Conservation (phyloP, 2,329 filamentous ascomycete genomes). For the Trichoderma hamatum region DNA sequence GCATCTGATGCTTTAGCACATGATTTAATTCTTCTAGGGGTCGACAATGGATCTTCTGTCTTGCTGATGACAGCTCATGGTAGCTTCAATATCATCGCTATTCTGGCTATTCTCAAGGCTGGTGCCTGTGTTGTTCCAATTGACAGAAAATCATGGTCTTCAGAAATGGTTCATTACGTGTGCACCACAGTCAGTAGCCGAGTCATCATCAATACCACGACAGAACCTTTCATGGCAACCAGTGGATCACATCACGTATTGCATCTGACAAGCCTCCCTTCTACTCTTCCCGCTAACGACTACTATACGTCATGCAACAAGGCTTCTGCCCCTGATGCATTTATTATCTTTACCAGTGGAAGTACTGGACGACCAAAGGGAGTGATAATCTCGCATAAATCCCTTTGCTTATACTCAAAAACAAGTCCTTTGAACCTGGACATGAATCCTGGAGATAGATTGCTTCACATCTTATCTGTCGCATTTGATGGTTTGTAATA, state of each 20-base stretch:
- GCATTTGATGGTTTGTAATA: constrained; percentile 19
- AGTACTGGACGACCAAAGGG: constrained; percentile 22
- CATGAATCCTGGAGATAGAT: constrained; percentile 15
- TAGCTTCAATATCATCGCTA: constrained; percentile 20
- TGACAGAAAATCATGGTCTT: constrained; percentile 19
- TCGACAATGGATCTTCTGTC: constrained; percentile 2
- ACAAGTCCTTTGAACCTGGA: constrained; percentile 22
- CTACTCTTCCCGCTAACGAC: not conserved
- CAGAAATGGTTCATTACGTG: constrained; percentile 14
- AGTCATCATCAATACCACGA: constrained; percentile 23
- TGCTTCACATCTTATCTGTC: constrained; percentile 23
- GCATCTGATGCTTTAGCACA: not conserved
- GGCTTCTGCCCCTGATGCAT: not conserved
- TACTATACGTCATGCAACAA: not conserved
- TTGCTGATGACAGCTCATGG: constrained; percentile 21
- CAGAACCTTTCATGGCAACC: not conserved
- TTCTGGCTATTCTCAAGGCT: constrained; percentile 21
- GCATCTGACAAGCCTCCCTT: not conserved
- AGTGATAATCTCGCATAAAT: constrained; percentile 19
- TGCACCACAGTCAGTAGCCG: constrained; percentile 9
- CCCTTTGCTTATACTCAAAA: constrained; percentile 17
- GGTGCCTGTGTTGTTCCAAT: constrained; percentile 25
- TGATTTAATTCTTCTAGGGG: not conserved
- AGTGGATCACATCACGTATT: not conserved
- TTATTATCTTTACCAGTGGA: constrained; percentile 25